Evolutionary conservation across 2,329 filamentous ascomycete genomes (phyloP).

Genomic region (Blastomyces silverae): DNA sequence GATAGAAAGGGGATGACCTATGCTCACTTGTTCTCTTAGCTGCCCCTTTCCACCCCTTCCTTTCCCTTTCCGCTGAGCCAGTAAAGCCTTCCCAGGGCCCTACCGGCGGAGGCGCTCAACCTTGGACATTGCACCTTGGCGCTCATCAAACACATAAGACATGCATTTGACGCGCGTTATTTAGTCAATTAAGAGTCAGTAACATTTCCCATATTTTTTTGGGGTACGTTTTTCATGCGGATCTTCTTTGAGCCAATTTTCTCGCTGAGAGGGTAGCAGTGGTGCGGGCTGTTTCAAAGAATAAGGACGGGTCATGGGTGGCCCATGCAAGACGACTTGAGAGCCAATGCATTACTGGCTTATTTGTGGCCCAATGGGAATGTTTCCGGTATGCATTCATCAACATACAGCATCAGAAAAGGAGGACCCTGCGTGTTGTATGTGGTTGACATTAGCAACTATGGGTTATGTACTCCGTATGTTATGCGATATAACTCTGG

Average conservation of each 20-base stretch:
- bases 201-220: background rate
- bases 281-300: background rate
- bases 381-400: background rate
- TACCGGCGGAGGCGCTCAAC: background rate
- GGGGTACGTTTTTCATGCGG: background rate
- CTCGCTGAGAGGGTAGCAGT: background rate
- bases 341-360: background rate
- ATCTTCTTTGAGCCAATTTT: background rate
- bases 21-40: background rate
- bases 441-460: no score
- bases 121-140: background rate
- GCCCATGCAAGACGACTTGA: background rate
- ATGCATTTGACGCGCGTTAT: slow-evolving; percentile 6
- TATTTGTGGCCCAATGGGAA: background rate
- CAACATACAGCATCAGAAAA: background rate
- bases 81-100: background rate
- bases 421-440: no score
- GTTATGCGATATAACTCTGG: no score
- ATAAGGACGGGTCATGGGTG: background rate
- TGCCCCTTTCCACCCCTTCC: background rate
- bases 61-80: background rate
- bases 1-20: background rate
- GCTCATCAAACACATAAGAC: background rate
- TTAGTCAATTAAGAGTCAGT: background rate
- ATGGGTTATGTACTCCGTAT: no score